Evolutionary conservation across 2,329 filamentous ascomycete genomes (phyloP), one percentile per base, ranked within the genome.

Genomic region (Lasiodiplodia sp.): DNA sequence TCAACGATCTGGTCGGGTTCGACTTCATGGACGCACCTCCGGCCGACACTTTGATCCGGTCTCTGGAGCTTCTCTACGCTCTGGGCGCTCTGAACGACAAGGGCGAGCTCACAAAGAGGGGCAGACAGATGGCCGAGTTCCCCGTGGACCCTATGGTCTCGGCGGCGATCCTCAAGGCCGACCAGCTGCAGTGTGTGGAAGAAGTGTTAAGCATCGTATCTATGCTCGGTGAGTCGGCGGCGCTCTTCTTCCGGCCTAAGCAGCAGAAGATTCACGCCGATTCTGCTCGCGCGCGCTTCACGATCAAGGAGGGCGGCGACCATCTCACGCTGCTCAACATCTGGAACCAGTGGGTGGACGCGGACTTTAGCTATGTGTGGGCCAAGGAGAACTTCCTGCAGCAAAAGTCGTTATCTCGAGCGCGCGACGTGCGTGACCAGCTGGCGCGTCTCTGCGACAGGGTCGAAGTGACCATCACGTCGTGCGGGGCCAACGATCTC

Each of bases 251-350:
- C 86, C 87, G 94, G 0, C 94, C 96, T 23, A 97, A 97, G 78
- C 94, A 99, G 82, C 97, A 98, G 84, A 97, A 97, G 79, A 91
- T 97, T 34, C 93, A 97, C 75, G 96, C 96, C 14, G 95, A 99
- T 79, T 93, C 92, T 70, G 96, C 96, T 0, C 90, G 94, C 16
- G 91, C 91, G 44, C 89, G 95, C 1, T 98, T 98, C 81, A 97
- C 93, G 0, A 85, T 95, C 77, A 93, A 93, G 74, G 94, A 96
- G 70, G 94, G 94, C 44, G 96, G 96, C 52, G 96, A 99, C 77
- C 92, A 97, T 74, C 78, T 96, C 5, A 94, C 93, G 0, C 87
- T 97, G 1, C 88, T 98, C 58, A 97, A 97, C 75, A 91, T 99
- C 73, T 99, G 91, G 90, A 95, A 96, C 74, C 92, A 97, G 78